Percentiles rank a stretch among this genome's conserved stretches.
phyloP scores from a whole-genome alignment of 2,329 filamentous ascomycete species.

The Clarireedia hainanense region DNA sequence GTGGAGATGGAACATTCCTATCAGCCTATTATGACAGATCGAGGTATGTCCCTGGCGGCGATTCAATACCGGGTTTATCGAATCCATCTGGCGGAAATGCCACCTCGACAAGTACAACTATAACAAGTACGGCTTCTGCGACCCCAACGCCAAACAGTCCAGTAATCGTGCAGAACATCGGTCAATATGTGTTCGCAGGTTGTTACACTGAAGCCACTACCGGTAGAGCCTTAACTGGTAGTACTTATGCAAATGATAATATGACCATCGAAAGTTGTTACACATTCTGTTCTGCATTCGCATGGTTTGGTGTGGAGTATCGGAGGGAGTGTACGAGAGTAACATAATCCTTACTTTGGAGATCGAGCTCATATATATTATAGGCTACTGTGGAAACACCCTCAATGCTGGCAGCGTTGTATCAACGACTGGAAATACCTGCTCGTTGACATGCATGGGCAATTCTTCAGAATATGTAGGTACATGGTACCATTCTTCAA shows the following conservation, averaged over 20 bases:
- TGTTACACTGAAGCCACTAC: conserved; percentile 29
- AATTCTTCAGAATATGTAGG: background rate
- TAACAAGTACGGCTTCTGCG: conserved; percentile 4
- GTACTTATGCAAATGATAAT: conserved; percentile 15
- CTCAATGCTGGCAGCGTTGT: conserved; percentile 18
- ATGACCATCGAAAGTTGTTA: conserved; percentile 27
- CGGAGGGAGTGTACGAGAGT: conserved; percentile 21
- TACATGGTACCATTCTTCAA: background rate
- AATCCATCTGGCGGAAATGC: background rate
- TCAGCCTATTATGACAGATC: conserved; percentile 29
- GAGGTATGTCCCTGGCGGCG: conserved; percentile 19
- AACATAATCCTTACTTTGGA: background rate
- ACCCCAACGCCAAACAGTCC: conserved; percentile 2
- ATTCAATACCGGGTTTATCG: background rate
- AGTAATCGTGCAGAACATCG: conserved; percentile 9
- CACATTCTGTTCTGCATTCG: conserved; percentile 21
- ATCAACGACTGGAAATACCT: background rate
- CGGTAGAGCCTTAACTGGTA: conserved; percentile 20
- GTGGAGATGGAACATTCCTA: conserved; percentile 28
- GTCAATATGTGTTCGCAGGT: conserved; percentile 16
- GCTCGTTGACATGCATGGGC: background rate
- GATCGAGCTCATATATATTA: background rate
- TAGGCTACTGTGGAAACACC: conserved; percentile 24
- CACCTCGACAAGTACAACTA: background rate
- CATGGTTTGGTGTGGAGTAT: conserved; percentile 31